phyloP scores from a whole-genome alignment of 345 rosid genomes.

The Viola odorata region DNA sequence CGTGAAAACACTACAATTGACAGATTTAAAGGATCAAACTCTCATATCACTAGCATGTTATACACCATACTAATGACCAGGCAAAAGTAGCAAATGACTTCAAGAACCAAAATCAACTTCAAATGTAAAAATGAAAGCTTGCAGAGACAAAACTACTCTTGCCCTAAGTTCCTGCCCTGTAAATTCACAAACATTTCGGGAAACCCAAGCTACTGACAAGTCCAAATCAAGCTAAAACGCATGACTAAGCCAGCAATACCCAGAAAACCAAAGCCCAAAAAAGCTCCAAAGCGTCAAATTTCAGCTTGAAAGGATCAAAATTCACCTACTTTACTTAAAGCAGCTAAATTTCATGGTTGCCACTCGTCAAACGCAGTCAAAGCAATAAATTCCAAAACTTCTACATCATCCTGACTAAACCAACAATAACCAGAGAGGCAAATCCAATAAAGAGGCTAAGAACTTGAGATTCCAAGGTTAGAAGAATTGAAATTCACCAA shows the following conservation, averaged over 20 bases:
- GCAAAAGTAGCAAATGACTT: no score
- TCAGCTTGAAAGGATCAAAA: not conserved
- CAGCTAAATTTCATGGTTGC: not conserved
- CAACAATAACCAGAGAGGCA: no score
- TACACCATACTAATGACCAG: no score
- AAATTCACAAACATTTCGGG: not conserved
- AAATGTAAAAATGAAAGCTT: not conserved
- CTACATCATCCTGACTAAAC: no score
- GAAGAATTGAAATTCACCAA: slow-evolving; percentile 9
- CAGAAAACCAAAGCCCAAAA: slow-evolving; percentile 14
- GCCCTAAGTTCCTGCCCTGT: not conserved
- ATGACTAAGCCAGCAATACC: slow-evolving; percentile 11
- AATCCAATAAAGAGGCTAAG: no score
- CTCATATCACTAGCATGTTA: no score
- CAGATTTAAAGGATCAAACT: no score
- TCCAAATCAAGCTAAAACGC: slow-evolving; percentile 9
- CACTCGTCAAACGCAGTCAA: no score
- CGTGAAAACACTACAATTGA: no score
- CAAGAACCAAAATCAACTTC: no score
- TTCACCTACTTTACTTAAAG: not conserved
- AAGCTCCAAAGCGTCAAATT: slow-evolving; percentile 4
- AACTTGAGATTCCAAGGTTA: no score
- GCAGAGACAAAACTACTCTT: slow-evolving; percentile 5
- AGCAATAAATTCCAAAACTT: no score
- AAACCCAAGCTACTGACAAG: not conserved